Percentiles rank a stretch among this genome's conserved stretches.
Evolutionary conservation across 2,329 filamentous ascomycete genomes (phyloP).

Genomic region (Huntiella abstrusa): DNA sequence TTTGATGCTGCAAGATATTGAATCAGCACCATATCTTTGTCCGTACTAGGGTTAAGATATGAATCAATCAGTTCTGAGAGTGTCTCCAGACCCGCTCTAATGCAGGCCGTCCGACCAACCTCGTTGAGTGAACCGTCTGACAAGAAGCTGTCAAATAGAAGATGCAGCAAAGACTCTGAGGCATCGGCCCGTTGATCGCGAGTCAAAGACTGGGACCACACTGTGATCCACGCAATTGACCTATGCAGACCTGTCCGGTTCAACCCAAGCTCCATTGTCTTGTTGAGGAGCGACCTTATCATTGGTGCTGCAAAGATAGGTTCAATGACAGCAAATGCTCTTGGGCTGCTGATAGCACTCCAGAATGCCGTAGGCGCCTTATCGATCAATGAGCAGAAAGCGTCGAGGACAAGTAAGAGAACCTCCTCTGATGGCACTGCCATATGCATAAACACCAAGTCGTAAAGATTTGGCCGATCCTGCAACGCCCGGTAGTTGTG

Average conservation of each 20-base stretch:
- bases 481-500: slow-evolving; percentile 66
- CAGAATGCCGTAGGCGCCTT: slow-evolving; percentile 69
- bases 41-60: slow-evolving; percentile 26
- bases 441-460: slow-evolving; percentile 37
- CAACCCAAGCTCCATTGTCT: slow-evolving; percentile 29
- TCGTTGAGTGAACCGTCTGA: slow-evolving; percentile 34
- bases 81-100: slow-evolving; percentile 43
- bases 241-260: slow-evolving; percentile 24
- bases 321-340: slow-evolving; percentile 65
- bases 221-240: slow-evolving; percentile 58
- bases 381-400: slow-evolving; percentile 50
- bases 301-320: slow-evolving; percentile 58
- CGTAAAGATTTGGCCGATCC: slow-evolving; percentile 53
- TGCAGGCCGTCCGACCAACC: slow-evolving; percentile 41
- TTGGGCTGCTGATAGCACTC: slow-evolving; percentile 69
- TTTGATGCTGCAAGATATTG: slow-evolving; percentile 27
- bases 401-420: slow-evolving; percentile 49
- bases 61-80: slow-evolving; percentile 37
- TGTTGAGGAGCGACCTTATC: slow-evolving; percentile 40
- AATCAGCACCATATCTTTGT: slow-evolving; percentile 9
- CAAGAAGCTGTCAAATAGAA: slow-evolving; percentile 49
- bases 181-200: slow-evolving; percentile 59
- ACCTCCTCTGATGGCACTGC: slow-evolving; percentile 34
- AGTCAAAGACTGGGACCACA: slow-evolving; percentile 61
- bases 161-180: slow-evolving; percentile 58